phyloP scores from a whole-genome alignment of 2,329 filamentous ascomycete species.

The Acarospora socialis region DNA sequence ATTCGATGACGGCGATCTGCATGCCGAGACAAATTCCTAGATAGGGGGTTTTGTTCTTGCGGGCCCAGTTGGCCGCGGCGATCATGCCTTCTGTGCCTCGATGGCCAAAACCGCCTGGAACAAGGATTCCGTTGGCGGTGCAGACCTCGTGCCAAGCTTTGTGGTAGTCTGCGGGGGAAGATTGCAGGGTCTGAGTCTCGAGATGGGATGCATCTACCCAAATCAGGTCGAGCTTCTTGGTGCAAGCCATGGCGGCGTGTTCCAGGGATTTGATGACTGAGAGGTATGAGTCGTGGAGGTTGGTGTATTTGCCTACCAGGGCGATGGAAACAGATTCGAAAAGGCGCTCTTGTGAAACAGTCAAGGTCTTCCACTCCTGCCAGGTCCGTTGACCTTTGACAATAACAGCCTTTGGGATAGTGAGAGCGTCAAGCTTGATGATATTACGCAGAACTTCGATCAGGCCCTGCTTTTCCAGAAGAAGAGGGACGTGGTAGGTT shows the following conservation, averaged over 20 bases:
- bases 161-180: conserved; percentile 60
- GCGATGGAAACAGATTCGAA: conserved; percentile 63
- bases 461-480: conserved; percentile 70
- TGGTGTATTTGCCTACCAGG: conserved; percentile 84
- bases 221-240: conserved; percentile 61
- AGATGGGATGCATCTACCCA: conserved; percentile 80
- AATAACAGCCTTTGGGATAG: conserved; percentile 39
- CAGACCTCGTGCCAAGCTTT: conserved; percentile 72
- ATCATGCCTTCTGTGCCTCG: conserved; percentile 88
- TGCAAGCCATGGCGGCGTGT: conserved; percentile 78
- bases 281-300: conserved; percentile 73
- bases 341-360: conserved; percentile 50
- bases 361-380: conserved; percentile 62
- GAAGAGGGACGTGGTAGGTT: conserved; percentile 89
- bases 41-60: conserved; percentile 66
- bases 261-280: conserved; percentile 76
- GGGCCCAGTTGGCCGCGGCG: conserved; percentile 69
- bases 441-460: conserved; percentile 50
- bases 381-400: conserved; percentile 56
- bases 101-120: conserved; percentile 59
- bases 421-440: conserved; percentile 48
- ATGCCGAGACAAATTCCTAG: conserved; percentile 85
- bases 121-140: conserved; percentile 43
- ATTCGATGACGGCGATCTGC: conserved; percentile 87
- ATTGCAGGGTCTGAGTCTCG: conserved; percentile 47